Base-by-base conservation (phyloP, 129 eudicot species). In the Smallanthus sonchifolius region DNA sequence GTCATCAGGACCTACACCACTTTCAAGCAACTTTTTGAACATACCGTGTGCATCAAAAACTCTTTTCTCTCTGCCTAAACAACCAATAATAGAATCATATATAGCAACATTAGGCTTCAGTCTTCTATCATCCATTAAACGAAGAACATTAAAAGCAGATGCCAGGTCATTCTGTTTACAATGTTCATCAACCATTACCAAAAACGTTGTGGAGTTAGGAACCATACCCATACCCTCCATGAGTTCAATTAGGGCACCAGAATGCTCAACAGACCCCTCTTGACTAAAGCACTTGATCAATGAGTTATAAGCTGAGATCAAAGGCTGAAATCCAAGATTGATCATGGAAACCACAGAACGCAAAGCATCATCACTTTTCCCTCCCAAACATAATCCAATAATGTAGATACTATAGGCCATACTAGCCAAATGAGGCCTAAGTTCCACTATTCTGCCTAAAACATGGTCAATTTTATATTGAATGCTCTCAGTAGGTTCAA, bases 51-150 rank as follows among this genome's bases (percentile, higher is more conserved):
- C 95, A 66, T 83, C 91, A 39, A 17, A 36, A 69, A 88, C 72
- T 81, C 87, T 83, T 42, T 82, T 84, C 48, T 79, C 85, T 69
- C 79, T 82, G 57, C 88, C 70, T 67, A 88, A 84, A 80, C 80
- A 82, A 68, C 83, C 60, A 7, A 88, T 79, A 51, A 88, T 63
- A 16, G 85, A 79, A 72, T 84, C 80, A 69, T 75, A 88, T 52
- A 88, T 81, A 70, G 91, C 88, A 76, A 86, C 88, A 80, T 35
- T 73, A 55, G 88, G 88, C 69, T 84, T 72, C 65, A 88, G 20
- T 77, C 84, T 87, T 75, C 78, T 76, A 39, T 82, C 80, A 79
- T 86, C 77, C 84, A 88, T 73, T 65, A 81, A 77, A 57, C 76
- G 75, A 39, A 88, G 67, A 76, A 84, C 82, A 74, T 81, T 80